Evolutionary conservation across 495 filamentous ascomycete species (phyloP).

Genomic region (Cenococcum geophilum): DNA sequence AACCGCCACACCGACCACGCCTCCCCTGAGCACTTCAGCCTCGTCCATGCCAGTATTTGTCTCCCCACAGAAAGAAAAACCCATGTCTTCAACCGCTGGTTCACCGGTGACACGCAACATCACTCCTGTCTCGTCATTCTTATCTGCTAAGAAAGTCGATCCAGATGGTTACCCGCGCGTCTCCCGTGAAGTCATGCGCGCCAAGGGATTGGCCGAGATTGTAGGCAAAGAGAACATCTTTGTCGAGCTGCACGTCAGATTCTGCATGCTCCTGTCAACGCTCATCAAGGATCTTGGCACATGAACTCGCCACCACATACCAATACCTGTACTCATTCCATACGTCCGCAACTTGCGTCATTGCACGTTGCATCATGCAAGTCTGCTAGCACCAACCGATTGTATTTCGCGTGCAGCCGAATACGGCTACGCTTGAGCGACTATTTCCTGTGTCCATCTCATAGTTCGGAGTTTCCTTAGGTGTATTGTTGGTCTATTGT

Average conservation of each 20-base stretch:
- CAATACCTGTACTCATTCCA: background rate
- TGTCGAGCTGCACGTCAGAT: conserved; percentile 73
- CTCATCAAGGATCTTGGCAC: conserved; percentile 32
- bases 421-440: too few species aligned
- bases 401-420: too few species aligned
- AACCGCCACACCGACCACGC: conserved; percentile 18
- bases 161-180: conserved; percentile 50
- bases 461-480: too few species aligned
- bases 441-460: too few species aligned
- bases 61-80: conserved; percentile 17
- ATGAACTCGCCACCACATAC: conserved; percentile 5
- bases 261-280: conserved; percentile 39
- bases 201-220: conserved; percentile 76
- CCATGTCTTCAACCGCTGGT: conserved; percentile 18
- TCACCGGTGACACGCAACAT: conserved; percentile 35
- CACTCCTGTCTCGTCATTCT: conserved; percentile 57
- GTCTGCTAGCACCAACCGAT: too few species aligned
- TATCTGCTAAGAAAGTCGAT: conserved; percentile 55
- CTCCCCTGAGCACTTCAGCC: conserved; percentile 21
- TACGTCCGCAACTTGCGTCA: background rate
- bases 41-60: conserved; percentile 23
- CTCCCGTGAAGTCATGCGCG: conserved; percentile 49
- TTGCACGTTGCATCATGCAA: too few species aligned
- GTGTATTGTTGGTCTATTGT: too few species aligned
- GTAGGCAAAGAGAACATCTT: conserved; percentile 84